phyloP scores from a whole-genome alignment of 78 protist genomes.

The Dictyostelium purpureum region DNA sequence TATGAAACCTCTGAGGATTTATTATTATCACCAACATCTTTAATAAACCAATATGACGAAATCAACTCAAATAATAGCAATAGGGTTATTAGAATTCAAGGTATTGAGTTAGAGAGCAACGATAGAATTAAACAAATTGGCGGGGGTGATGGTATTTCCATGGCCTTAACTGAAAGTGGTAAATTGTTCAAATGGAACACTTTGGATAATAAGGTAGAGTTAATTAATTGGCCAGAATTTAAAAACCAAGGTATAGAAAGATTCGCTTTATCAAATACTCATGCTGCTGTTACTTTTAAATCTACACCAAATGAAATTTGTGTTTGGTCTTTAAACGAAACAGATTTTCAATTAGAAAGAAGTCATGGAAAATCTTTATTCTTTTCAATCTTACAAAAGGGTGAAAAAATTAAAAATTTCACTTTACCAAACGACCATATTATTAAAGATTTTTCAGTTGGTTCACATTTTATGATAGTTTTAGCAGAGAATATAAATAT shows the following conservation, averaged over 20 bases:
- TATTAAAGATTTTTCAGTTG: constrained; percentile 23
- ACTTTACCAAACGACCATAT: constrained; percentile 46
- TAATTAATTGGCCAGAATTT: background rate
- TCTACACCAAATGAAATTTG: background rate
- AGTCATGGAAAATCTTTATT: background rate
- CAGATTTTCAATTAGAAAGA: background rate
- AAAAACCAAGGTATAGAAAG: background rate
- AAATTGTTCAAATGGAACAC: constrained; percentile 17
- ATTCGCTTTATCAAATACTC: constrained; percentile 10
- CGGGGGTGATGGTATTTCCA: constrained; percentile 29
- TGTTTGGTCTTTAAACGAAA: constrained; percentile 35
- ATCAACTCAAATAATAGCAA: background rate
- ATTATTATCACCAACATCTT: background rate
- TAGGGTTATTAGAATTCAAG: background rate
- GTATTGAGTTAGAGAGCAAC: background rate
- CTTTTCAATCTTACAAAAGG: background rate
- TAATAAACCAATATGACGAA: background rate
- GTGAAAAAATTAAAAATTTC: background rate
- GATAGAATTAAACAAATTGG: constrained; percentile 8
- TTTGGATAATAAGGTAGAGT: background rate
- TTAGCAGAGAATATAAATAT: constrained; percentile 9
- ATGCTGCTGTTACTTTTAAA: constrained; percentile 10
- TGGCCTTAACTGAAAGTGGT: constrained; percentile 26
- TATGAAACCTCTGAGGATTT: background rate
- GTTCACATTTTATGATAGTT: constrained; percentile 29